Evolutionary conservation across 106 monocot genomes (phyloP), one percentile per base, ranked within the genome.

Genomic region (Amphibolis antarctica): DNA sequence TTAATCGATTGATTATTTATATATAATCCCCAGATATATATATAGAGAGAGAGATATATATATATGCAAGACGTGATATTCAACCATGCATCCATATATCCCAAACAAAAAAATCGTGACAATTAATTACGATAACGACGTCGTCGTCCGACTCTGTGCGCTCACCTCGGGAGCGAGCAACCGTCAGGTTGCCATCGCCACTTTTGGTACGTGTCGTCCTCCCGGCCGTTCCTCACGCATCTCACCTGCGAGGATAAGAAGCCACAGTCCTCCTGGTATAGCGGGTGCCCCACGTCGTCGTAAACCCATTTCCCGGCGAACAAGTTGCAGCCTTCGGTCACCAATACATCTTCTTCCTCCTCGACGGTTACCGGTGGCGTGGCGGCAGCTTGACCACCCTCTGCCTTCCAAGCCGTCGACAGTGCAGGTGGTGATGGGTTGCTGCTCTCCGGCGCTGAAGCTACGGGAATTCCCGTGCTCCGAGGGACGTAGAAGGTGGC

Each of bases 171-270:
- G 23, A 89, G 77, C 26, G 28, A 64, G 51, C 89, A 89, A 49
- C 59, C 67, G 56, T 76, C 22, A 19, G 89, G 89, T 21, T 78
- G 79, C 89, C 89, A 89, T 64, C 89, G 82, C 82, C 82, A 85
- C 70, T 85, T 85, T 85, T 80, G 71, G 43, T 82, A 89, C 18
- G 76, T 53, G 55, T 46, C 22, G 23, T 89, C 85, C 66, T 66
- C 48, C 75, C 80, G 82, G 58, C 89, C 89, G 72, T 89, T 89
- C 10, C 77, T 30, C 62, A 82, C 76, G 52, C 89, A 89, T 44
- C 70, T 82, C 44, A 89, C 85, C 13, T 82, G 85, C 80, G 85
- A 85, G 74, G 85, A 82, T 60, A 85, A 73, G 22, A 71, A 85
- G 12, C 75, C 75, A 70, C 89, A 89, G 21, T 77, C 60, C 44